These are phyloP conservation scores for Cystofilobasidium ferigula DNA, from an alignment of 768 basidiomycete species.

Conservation along the genomic window DNA sequence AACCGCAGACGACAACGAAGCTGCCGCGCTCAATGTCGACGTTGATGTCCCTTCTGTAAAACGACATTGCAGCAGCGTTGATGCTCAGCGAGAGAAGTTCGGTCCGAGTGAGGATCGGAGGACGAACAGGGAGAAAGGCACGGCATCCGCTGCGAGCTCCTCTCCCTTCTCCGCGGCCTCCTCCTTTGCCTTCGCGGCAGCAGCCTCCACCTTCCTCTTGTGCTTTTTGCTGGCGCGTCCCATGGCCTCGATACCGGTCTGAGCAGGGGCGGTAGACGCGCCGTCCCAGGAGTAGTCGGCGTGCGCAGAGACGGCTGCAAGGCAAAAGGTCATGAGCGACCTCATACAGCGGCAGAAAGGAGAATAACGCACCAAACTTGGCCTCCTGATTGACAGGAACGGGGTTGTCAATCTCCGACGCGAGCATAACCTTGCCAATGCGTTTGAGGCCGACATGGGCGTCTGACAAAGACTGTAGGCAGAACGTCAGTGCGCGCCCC, in stretches of 20 bases:
- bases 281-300: constrained; percentile 33
- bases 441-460: constrained; percentile 47
- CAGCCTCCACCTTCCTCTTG: too few relatives aligned
- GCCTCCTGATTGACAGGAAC: constrained; percentile 42
- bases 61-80: neutral
- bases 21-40: constrained; percentile 30
- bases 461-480: constrained; percentile 45
- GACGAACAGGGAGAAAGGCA: constrained; percentile 44
- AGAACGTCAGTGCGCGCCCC: too few relatives aligned
- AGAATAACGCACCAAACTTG: constrained; percentile 30
- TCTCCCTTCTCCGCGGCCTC: constrained; percentile 24
- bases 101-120: neutral
- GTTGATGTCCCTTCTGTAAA: constrained; percentile 37
- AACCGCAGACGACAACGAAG: constrained; percentile 35
- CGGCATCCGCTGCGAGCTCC: constrained; percentile 19
- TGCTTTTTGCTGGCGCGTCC: constrained; percentile 30
- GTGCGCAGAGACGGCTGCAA: constrained; percentile 40
- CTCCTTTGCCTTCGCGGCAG: constrained; percentile 20
- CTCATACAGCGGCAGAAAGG: neutral
- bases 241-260: too few relatives aligned
- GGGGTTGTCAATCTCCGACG: constrained; percentile 30
- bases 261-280: constrained; percentile 4
- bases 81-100: neutral
- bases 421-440: constrained; percentile 45
- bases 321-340: neutral